Conservation (phyloP, 257 asterid genomes). For the Prunella vulgaris region DNA sequence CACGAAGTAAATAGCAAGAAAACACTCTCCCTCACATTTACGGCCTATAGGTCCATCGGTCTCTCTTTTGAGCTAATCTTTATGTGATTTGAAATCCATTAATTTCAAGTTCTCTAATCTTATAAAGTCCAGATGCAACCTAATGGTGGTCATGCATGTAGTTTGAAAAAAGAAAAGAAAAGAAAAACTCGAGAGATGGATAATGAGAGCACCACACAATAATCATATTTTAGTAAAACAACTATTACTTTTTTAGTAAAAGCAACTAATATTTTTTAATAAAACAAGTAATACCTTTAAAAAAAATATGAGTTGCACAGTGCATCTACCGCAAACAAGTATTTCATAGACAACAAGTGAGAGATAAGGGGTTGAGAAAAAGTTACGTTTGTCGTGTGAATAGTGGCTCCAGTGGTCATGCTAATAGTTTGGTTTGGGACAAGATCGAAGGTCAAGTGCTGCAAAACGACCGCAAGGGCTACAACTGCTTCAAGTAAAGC, state of each 20-base stretch:
- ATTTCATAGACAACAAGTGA: neutral
- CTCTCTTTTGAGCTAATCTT: neutral
- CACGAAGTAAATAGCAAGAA: neutral
- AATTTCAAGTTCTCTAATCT: neutral
- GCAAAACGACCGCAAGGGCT: slow-evolving; percentile 67
- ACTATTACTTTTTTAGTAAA: neutral
- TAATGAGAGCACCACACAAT: no score
- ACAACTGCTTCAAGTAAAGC: slow-evolving; percentile 88
- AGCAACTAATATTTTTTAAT: neutral
- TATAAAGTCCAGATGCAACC: neutral
- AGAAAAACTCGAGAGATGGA: neutral
- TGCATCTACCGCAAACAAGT: neutral
- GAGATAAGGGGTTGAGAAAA: slow-evolving; percentile 1
- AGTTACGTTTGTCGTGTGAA: slow-evolving; percentile 86
- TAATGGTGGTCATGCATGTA: neutral
- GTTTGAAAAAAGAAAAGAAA: neutral
- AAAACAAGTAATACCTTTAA: neutral
- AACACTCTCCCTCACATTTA: neutral
- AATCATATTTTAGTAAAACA: neutral
- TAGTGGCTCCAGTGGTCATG: slow-evolving; percentile 98
- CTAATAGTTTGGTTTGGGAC: slow-evolving; percentile 79
- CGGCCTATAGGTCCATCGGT: neutral
- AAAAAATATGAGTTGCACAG: neutral
- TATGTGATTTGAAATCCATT: neutral
- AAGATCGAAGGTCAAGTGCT: slow-evolving; percentile 61